Conservation (phyloP, 2,329 filamentous ascomycete genomes). For the Monosporascus sp. region DNA sequence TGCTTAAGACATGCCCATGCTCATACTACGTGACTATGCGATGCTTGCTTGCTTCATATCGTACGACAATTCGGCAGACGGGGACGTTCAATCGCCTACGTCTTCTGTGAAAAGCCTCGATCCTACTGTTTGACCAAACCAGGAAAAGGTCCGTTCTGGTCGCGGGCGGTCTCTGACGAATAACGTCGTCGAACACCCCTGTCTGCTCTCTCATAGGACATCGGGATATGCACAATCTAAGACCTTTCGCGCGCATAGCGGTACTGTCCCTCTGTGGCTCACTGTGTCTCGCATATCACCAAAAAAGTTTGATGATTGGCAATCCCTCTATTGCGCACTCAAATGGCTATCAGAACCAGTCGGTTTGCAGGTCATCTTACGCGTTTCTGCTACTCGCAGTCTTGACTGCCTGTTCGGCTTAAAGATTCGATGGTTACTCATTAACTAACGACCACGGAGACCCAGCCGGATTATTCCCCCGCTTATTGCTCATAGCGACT, state of each 20-base stretch:
- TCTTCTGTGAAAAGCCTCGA: slow-evolving; percentile 9
- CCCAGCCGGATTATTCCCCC: not conserved
- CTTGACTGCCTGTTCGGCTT: not conserved
- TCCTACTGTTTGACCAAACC: slow-evolving; percentile 18
- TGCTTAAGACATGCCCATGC: not conserved
- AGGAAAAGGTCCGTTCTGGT: slow-evolving; percentile 18
- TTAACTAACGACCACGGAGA: not conserved
- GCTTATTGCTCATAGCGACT: not conserved
- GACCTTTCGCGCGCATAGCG: slow-evolving; percentile 37
- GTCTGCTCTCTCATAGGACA: slow-evolving; percentile 34
- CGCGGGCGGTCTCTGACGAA: slow-evolving; percentile 28
- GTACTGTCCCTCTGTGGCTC: slow-evolving; percentile 35
- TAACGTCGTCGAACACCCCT: slow-evolving; percentile 25
- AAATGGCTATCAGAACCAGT: slow-evolving; percentile 7
- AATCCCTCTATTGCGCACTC: not conserved
- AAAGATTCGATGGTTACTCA: not conserved
- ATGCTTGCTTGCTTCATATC: not conserved
- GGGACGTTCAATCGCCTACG: not conserved
- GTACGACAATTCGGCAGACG: not conserved
- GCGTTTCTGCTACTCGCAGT: not conserved
- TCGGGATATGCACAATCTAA: slow-evolving; percentile 35
- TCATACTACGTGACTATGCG: not conserved
- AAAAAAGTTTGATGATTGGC: slow-evolving; percentile 1
- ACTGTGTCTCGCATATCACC: slow-evolving; percentile 16
- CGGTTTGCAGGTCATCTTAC: slow-evolving; percentile 19